Conservation (phyloP, 495 filamentous ascomycete genomes). For the Penicillium pulvis region DNA sequence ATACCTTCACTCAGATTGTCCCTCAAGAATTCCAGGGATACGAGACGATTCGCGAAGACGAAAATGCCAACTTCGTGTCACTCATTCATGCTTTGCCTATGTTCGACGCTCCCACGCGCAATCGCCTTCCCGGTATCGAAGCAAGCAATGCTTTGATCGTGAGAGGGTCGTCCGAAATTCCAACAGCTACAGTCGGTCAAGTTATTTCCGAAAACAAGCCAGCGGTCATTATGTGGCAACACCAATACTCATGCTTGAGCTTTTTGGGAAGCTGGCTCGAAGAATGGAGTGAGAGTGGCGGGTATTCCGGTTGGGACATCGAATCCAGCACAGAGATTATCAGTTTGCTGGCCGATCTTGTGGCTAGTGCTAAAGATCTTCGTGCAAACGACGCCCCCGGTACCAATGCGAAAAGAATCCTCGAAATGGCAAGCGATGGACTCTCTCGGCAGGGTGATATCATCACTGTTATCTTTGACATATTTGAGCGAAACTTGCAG, state of each 20-base stretch:
- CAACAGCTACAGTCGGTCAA: constrained; percentile 66
- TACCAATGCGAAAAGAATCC: constrained; percentile 51
- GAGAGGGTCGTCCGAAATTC: constrained; percentile 47
- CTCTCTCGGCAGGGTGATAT: constrained; percentile 75
- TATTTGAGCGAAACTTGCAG: constrained; percentile 76
- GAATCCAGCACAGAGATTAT: constrained; percentile 65
- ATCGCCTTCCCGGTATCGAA: constrained; percentile 19
- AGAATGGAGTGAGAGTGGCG: constrained; percentile 49
- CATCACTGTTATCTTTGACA: constrained; percentile 75
- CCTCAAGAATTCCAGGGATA: constrained; percentile 68
- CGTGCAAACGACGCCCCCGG: constrained; percentile 30
- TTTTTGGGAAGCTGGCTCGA: constrained; percentile 76
- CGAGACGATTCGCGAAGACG: constrained; percentile 76
- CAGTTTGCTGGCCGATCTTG: constrained; percentile 60
- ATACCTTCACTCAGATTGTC: constrained; percentile 72
- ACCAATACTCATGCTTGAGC: constrained; percentile 74
- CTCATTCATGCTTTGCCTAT: constrained; percentile 45
- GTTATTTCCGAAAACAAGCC: constrained; percentile 68
- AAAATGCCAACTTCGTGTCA: constrained; percentile 68
- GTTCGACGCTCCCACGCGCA: constrained; percentile 31
- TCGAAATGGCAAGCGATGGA: constrained; percentile 74
- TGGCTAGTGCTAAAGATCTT: constrained; percentile 38
- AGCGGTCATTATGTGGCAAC: constrained; percentile 67
- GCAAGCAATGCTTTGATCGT: constrained; percentile 40
- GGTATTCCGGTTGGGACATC: constrained; percentile 37